These are phyloP conservation scores for Rhizopus stolonifer DNA, from an alignment of 371 early-diverging fungal genomes.

Conservation along the genomic window DNA sequence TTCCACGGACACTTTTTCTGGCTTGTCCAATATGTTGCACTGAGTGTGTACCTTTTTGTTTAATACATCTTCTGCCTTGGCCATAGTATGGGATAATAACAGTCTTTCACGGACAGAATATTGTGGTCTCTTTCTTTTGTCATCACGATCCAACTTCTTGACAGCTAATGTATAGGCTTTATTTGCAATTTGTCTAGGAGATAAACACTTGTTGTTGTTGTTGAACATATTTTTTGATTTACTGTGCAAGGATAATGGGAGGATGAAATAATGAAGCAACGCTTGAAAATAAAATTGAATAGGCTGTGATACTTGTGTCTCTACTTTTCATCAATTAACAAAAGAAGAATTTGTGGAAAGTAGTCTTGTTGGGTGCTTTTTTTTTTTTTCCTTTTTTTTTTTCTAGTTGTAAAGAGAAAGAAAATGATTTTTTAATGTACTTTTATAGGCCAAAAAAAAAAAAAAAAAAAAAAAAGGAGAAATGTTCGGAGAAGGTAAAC, in stretches of 20 bases:
- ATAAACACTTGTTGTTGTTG: conserved; percentile 19
- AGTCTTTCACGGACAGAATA: conserved; percentile 41
- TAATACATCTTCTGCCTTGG: conserved; percentile 34
- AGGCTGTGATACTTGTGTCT: conserved; percentile 9
- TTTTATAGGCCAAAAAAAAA: no score
- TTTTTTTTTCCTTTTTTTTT: no score
- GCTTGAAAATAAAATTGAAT: conserved; percentile 23
- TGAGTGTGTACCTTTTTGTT: conserved; percentile 17
- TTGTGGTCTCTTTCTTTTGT: conserved; percentile 31
- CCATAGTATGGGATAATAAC: conserved; percentile 35
- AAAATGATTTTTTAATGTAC: no score
- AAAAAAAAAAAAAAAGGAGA: no score
- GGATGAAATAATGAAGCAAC: conserved; percentile 31
- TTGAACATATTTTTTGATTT: neutral
- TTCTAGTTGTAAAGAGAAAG: no score
- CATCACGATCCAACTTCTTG: conserved; percentile 44
- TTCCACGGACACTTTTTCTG: neutral
- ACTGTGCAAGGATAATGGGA: conserved; percentile 22
- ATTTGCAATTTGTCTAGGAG: conserved; percentile 44
- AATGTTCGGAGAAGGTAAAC: no score
- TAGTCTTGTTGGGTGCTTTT: no score
- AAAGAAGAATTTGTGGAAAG: neutral
- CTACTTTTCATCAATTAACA: conserved; percentile 32
- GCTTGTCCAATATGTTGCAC: neutral
- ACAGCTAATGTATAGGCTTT: conserved; percentile 33